A percentile compares a stretch with the other conserved stretches of the same genome.
Evolutionary conservation across 225 moss, liverwort and hornwort genomes (phyloP).

Genomic region (Straminergon stramineum): DNA sequence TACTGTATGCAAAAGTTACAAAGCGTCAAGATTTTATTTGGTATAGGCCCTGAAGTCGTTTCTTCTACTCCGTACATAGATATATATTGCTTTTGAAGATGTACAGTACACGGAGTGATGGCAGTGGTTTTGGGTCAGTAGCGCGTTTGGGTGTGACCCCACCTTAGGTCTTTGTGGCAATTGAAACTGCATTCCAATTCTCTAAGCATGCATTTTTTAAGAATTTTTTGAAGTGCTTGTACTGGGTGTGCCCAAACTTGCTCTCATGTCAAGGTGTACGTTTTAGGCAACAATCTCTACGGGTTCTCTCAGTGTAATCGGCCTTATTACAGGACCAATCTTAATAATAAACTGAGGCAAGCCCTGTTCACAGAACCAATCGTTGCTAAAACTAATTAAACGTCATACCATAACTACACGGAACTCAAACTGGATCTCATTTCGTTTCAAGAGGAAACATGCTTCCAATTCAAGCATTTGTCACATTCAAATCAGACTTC

Average conservation of each 20-base stretch:
- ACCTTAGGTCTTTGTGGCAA: background rate
- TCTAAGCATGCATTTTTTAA: background rate
- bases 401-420: background rate
- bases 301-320: background rate
- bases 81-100: too few species aligned
- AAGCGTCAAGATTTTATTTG: too few species aligned
- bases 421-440: background rate
- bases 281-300: background rate
- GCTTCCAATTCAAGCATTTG: background rate
- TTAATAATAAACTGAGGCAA: background rate
- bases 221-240: background rate
- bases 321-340: background rate
- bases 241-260: background rate
- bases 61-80: too few species aligned
- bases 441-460: background rate
- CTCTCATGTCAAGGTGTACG: background rate
- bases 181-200: background rate
- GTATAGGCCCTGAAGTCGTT: too few species aligned
- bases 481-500: background rate
- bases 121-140: background rate
- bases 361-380: background rate
- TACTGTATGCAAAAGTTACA: too few species aligned
- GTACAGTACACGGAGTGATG: too few species aligned
- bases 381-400: background rate
- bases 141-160: background rate